Evolutionary conservation across 495 filamentous ascomycete species (phyloP).

Genomic region (Xylaria longipes): DNA sequence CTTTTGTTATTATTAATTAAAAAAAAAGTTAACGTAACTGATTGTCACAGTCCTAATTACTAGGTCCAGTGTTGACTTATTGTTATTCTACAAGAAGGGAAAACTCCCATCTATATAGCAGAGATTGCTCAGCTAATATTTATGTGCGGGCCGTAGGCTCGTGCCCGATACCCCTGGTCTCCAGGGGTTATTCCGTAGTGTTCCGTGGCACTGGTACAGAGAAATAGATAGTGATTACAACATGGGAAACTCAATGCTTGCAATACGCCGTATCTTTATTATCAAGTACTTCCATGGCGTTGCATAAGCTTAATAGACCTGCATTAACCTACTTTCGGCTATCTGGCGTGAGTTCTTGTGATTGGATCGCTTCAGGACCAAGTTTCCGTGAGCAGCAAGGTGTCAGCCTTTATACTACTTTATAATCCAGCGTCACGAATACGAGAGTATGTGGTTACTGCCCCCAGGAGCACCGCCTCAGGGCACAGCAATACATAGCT

Average conservation of each 20-base stretch:
- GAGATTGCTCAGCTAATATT: no score
- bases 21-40: neutral
- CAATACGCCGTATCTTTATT: neutral
- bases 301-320: neutral
- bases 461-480: no score
- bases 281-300: neutral
- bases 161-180: no score
- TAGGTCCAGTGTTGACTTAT: no score
- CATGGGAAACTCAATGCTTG: neutral
- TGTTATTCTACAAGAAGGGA: no score
- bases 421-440: neutral
- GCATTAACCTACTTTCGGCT: neutral
- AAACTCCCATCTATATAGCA: no score
- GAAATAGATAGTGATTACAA: neutral
- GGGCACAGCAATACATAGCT: no score
- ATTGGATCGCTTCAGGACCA: neutral
- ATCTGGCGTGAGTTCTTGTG: neutral
- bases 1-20: no score
- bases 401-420: neutral
- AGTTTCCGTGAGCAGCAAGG: neutral
- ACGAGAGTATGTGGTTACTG: neutral
- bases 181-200: no score
- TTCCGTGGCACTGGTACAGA: no score
- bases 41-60: no score
- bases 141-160: no score